These are phyloP conservation scores for Penicillium sp. DNA, from an alignment of 2,329 filamentous ascomycete genomes.

Conservation along the genomic window DNA sequence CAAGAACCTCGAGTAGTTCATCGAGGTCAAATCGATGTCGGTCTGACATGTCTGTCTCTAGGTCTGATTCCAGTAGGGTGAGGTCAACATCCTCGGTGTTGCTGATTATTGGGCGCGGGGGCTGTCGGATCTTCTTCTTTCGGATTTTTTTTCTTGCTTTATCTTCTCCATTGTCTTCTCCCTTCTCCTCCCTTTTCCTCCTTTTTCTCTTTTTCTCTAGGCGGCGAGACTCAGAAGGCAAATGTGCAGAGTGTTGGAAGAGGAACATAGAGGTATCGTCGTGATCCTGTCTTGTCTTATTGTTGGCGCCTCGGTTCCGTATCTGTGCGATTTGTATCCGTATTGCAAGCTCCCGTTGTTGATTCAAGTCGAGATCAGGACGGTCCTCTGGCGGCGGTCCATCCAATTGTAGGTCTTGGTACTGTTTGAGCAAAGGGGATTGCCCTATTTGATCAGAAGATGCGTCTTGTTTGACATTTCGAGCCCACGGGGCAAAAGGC, in stretches of 20 bases:
- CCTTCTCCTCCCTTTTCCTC: not conserved
- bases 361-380: conserved; percentile 19
- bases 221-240: not conserved
- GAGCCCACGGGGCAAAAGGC: conserved; percentile 44
- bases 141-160: too few species aligned
- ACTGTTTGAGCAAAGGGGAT: conserved; percentile 27
- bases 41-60: not conserved
- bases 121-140: not conserved
- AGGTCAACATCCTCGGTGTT: conserved; percentile 6
- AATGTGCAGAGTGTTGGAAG: not conserved
- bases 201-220: not conserved
- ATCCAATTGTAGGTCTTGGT: conserved; percentile 34
- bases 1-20: conserved; percentile 20
- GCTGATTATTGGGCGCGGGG: not conserved
- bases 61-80: conserved; percentile 3
- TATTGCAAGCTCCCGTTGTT: conserved; percentile 18
- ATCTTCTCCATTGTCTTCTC: not conserved
- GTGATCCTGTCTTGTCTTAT: conserved; percentile 18
- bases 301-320: conserved; percentile 27
- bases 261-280: not conserved
- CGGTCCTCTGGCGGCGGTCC: conserved; percentile 24
- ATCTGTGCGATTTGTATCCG: conserved; percentile 29
- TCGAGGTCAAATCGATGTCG: not conserved
- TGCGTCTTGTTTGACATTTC: conserved; percentile 21
- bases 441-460: conserved; percentile 21